These are phyloP conservation scores for Endocladia muricata DNA, from an alignment of 31 red algal species.

Conservation along the genomic window DNA sequence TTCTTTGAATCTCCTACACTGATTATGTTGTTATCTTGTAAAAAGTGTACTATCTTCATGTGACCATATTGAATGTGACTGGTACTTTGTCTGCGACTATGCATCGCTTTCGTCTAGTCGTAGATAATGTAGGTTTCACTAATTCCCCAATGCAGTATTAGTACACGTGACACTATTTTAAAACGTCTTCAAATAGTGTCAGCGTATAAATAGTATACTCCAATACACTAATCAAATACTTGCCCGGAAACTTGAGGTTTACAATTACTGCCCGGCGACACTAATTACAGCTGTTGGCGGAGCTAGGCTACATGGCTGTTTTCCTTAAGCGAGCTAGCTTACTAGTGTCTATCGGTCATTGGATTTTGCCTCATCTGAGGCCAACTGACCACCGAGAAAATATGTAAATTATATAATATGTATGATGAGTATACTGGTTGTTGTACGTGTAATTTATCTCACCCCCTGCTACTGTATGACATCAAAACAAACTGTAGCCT, in stretches of 20 bases:
- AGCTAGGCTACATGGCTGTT: no score
- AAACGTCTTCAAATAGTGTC: constrained; percentile 19
- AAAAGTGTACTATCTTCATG: not conserved
- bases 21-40: not conserved
- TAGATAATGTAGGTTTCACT: not conserved
- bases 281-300: constrained; percentile 4
- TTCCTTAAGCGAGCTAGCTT: no score
- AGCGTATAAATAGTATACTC: not conserved
- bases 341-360: no score
- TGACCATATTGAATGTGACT: not conserved
- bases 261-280: constrained; percentile 12
- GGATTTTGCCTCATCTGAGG: no score
- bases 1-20: not conserved
- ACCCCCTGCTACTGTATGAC: no score
- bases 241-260: not conserved
- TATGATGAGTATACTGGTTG: no score
- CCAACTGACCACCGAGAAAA: no score
- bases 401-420: no score
- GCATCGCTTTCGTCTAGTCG: not conserved
- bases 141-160: not conserved
- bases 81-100: not conserved
- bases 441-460: no score
- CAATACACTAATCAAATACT: constrained; percentile 9
- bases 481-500: no score
- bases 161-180: constrained; percentile 1